Base-by-base conservation (phyloP, 2,329 filamentous ascomycete species). In the Raffaelea arxii region DNA sequence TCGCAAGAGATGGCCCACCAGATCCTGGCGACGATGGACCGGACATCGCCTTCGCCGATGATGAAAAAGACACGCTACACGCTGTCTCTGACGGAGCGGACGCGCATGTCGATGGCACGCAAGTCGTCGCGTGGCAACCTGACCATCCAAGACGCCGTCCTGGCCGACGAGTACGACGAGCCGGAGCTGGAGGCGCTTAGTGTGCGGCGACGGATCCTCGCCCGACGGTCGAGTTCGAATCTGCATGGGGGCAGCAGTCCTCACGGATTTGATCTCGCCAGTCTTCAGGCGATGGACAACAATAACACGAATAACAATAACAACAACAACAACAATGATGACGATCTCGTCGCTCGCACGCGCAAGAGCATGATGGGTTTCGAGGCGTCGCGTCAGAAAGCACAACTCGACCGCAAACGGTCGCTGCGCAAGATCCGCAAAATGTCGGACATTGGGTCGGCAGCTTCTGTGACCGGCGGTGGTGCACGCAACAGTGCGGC, bases 71-170 rank as follows among this genome's bases (percentile, higher is more conserved):
- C 67, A 0, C 69, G 77, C 0, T 77, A 78, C 43, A 74, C 71
- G 0, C 63, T 83, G 9, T 81, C 82, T 0, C 72, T 92, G 1
- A 75, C 83, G 4, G 88, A 94, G 58, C 82, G 89, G 41, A 94
- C 90, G 1, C 79, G 85, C 18, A 72, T 88, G 46, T 89, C 86
- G 18, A 91, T 95, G 80, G 78, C 82, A 1, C 71, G n/a, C n/a
- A n/a, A 80, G 3, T 68, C 77, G 41, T 74, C 78, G 2, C 63
- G 61, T 16, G 57, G 54, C 7, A 50, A 42, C 10, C 54, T 58
- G 6, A 49, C 53, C 7, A 57, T 58, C 14, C 12, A 19, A 18
- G 21, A 30, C 5, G 22, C 30, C 16, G 41, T 16, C 37, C 2
- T 18, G 23, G 16, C 38, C 7, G 61, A 56, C 2, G 59, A 61